Base-by-base conservation (phyloP, 129 eudicot species). In the Cynara cardunculus region DNA sequence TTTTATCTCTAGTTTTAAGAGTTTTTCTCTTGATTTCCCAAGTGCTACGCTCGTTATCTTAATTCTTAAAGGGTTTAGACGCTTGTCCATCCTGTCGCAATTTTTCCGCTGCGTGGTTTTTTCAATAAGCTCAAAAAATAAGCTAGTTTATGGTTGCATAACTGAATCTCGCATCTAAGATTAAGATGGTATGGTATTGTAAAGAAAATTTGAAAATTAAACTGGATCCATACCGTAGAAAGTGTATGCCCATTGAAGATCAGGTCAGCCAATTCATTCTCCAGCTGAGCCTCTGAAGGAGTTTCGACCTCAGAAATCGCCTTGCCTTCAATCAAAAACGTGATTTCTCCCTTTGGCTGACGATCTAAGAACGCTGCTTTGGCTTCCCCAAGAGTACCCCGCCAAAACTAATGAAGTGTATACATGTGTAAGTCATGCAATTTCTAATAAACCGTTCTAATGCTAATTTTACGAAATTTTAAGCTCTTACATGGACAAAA, bases 281-380 rank as follows among this genome's bases (percentile, higher is more conserved):
- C 99, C 72, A 95, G 77, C 78, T 92, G 90, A 71, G 89, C 71
- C 24, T 92, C 97, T 2, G 96, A 80, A 16, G 86, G 93, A 39
- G 79, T 44, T 81, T 92, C 93, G 69, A 30, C 92, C 35, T 72
- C 82, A 56, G 81, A 68, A 14, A 39, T 46, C 41, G 84, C 44
- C 74, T 84, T 90, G 16, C 99, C 97, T 87, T 95, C 97, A 26
- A 95, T 84, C 84, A 95, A 84, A 86, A 92, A 86, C 24, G 99
- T 90, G 46, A 95, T 95, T 90, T 95, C 99, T 71, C 99, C 99
- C 84, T 90, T 95, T 10, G 97, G 94, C 39, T 86, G 96, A 26
- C 73, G 91, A 65, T 81, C 64, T 27, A 80, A 77, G 78, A 89
- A 95, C 39, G 82, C 93, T 78, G 81, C 78, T 82, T 77, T 85